phyloP scores from a whole-genome alignment of 208 protist species.

The Leishmania martiniquensis region DNA sequence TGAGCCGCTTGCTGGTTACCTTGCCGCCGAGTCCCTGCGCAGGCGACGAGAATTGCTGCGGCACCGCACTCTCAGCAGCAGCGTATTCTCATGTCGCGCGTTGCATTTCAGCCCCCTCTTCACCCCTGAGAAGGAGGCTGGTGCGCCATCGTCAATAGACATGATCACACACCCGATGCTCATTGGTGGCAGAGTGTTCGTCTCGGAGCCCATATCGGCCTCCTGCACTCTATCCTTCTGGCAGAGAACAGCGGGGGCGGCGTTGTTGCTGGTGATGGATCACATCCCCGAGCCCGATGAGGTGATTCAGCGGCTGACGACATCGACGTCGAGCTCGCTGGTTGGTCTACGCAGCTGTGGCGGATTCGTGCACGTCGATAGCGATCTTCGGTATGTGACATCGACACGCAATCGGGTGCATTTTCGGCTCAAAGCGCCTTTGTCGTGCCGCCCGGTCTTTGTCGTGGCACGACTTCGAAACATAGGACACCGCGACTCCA shows the following conservation, averaged over 20 bases:
- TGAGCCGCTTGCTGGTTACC: conserved; percentile 15
- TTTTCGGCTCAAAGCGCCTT: conserved; percentile 6
- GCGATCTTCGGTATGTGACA: conserved; percentile 16
- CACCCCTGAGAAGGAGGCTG: neutral
- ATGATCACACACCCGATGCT: conserved; percentile 13
- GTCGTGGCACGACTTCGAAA: conserved; percentile 25
- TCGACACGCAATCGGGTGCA: conserved; percentile 17
- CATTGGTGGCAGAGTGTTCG: conserved; percentile 9
- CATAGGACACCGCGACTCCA: conserved; percentile 5
- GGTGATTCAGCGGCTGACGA: neutral
- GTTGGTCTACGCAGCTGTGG: conserved; percentile 18
- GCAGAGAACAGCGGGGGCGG: conserved; percentile 13
- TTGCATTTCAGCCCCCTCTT: conserved; percentile 21
- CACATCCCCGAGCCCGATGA: conserved; percentile 26
- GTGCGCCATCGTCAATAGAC: neutral
- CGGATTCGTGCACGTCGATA: conserved; percentile 32
- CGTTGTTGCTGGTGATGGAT: conserved; percentile 13
- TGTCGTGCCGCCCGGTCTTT: conserved; percentile 13
- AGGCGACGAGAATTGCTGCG: conserved; percentile 19
- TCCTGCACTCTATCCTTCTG: conserved; percentile 50
- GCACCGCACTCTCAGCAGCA: conserved; percentile 7
- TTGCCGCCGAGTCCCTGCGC: conserved; percentile 8
- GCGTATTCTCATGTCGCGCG: conserved; percentile 25
- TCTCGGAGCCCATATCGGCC: conserved; percentile 52
- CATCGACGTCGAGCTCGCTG: conserved; percentile 9